Evolutionary conservation across 176 grass and related monocot genomes (phyloP).

Genomic region (Eremochloa ophiuroides): DNA sequence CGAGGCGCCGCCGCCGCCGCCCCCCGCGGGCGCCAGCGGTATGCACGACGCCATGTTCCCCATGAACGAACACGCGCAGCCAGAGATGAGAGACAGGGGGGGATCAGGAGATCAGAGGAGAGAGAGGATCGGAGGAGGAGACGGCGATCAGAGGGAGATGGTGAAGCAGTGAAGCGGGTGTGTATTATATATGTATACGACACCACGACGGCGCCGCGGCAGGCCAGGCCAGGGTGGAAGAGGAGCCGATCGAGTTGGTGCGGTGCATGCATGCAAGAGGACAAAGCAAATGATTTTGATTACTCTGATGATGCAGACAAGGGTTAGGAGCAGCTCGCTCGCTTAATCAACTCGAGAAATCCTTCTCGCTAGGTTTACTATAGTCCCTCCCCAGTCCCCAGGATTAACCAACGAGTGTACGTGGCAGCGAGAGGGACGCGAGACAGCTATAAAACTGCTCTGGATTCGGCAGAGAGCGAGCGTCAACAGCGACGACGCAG

Average conservation of each 20-base stretch:
- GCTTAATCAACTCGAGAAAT: not conserved
- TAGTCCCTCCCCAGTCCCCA: not conserved
- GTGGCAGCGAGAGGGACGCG: slow-evolving; percentile 18
- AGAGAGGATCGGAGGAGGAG: not conserved
- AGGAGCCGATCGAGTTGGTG: slow-evolving; percentile 14
- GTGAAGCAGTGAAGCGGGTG: not conserved
- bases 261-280: slow-evolving; percentile 40
- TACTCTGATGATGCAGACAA: not conserved
- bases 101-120: not conserved
- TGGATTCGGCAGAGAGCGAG: not conserved
- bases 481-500: not conserved
- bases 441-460: slow-evolving; percentile 1
- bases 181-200: not conserved
- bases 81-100: not conserved
- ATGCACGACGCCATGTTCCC: slow-evolving; percentile 59
- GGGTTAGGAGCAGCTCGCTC: slow-evolving; percentile 26
- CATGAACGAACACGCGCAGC: slow-evolving; percentile 14
- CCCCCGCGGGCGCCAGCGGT: not conserved
- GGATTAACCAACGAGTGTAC: not conserved
- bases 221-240: not conserved
- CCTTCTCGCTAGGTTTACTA: too few relatives aligned
- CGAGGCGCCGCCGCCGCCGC: not conserved
- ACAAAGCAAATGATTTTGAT: slow-evolving; percentile 59
- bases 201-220: not conserved
- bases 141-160: not conserved